Evolutionary conservation across 139 green algal genomes (phyloP).

Genomic region (Closterium sp.): DNA sequence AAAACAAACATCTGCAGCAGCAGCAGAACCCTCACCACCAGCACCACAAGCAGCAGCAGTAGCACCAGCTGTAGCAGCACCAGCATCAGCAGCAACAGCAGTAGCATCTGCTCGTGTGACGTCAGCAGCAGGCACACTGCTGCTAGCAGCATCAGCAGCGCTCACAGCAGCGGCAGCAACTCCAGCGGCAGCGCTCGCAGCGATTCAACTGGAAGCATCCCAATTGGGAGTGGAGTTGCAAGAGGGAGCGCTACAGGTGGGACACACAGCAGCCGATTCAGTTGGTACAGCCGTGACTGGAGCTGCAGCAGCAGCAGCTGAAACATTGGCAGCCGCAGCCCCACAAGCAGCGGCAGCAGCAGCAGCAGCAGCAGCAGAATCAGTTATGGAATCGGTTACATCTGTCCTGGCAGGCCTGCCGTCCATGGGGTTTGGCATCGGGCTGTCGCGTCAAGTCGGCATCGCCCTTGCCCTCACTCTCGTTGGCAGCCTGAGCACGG

Average conservation of each 20-base stretch:
- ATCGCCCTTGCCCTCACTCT: slow-evolving; percentile 55
- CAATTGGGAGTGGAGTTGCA: neutral
- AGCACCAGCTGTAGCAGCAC: too few species aligned
- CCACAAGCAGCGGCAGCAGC: neutral
- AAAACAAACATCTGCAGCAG: too few species aligned
- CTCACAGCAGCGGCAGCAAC: neutral
- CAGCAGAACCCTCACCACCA: too few species aligned
- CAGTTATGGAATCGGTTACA: neutral
- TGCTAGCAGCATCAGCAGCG: neutral
- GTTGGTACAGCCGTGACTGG: too few species aligned
- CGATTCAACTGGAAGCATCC: neutral
- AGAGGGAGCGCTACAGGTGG: neutral
- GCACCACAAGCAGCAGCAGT: too few species aligned
- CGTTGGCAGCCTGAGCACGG: slow-evolving; percentile 63
- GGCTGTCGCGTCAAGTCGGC: neutral
- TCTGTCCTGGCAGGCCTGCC: neutral
- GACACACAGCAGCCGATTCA: too few species aligned
- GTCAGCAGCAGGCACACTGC: neutral
- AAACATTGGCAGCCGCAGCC: neutral
- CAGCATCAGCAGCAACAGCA: too few species aligned
- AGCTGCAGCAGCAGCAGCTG: neutral
- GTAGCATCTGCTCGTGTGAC: neutral
- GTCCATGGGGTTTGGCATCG: slow-evolving; percentile 17
- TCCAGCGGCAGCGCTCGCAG: neutral
- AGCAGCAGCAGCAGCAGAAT: too few species aligned